These are phyloP conservation scores for Tuber magnatum DNA, from an alignment of 495 filamentous ascomycete genomes.

Conservation along the genomic window DNA sequence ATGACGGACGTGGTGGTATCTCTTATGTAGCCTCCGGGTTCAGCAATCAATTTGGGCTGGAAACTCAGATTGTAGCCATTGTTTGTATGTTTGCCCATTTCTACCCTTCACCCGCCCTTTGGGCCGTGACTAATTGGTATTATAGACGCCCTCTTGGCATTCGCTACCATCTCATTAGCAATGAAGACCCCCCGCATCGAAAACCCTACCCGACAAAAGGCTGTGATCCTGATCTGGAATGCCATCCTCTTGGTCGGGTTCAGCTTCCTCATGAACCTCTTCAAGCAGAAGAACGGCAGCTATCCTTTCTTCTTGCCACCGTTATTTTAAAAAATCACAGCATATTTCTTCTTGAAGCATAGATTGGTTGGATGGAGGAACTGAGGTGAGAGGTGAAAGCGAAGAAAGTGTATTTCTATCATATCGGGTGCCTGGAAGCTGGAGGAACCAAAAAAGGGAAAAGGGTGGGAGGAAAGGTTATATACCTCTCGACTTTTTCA, in stretches of 20 bases:
- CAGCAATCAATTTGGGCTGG: constrained; percentile 88
- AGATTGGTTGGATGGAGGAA: constrained; percentile 9
- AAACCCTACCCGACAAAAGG: constrained; percentile 68
- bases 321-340: constrained; percentile 51
- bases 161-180: constrained; percentile 79
- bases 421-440: neutral
- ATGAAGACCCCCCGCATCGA: constrained; percentile 83
- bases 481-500: neutral
- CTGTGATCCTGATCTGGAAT: constrained; percentile 77
- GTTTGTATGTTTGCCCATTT: constrained; percentile 64
- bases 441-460: neutral
- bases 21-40: constrained; percentile 91
- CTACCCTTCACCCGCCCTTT: neutral
- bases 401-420: constrained; percentile 1
- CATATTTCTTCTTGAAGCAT: neutral
- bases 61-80: constrained; percentile 91
- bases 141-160: constrained; percentile 83
- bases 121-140: constrained; percentile 33
- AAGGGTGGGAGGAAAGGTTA: neutral
- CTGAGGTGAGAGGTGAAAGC: neutral
- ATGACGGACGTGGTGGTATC: constrained; percentile 76
- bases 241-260: constrained; percentile 72
- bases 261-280: constrained; percentile 88
- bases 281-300: constrained; percentile 87
- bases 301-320: constrained; percentile 94